Conservation (phyloP, 305 asterid genomes). For the Andrographis paniculata region DNA sequence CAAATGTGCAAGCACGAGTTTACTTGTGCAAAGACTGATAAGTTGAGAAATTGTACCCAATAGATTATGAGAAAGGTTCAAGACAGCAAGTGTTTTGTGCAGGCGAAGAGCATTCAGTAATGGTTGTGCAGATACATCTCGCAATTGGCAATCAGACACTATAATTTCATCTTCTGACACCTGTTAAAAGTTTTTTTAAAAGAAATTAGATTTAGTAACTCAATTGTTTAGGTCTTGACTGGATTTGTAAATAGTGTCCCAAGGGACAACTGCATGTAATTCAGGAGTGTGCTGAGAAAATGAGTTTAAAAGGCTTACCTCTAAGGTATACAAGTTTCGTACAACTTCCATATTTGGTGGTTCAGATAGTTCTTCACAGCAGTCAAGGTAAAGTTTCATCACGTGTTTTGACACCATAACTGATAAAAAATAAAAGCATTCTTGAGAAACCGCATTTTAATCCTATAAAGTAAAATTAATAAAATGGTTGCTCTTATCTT, state of each 20-base stretch:
- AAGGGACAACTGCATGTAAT: neutral
- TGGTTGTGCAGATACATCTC: conserved; percentile 73
- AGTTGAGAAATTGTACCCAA: conserved; percentile 45
- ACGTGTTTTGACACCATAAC: conserved; percentile 78
- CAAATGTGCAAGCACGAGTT: conserved; percentile 10
- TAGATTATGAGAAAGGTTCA: conserved; percentile 90
- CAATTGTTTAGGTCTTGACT: conserved; percentile 9
- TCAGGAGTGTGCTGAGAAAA: neutral
- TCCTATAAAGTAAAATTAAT: conserved; percentile 10
- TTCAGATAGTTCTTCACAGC: conserved; percentile 62
- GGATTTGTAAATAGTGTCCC: neutral
- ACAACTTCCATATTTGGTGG: conserved; percentile 64
- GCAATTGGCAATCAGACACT: conserved; percentile 79
- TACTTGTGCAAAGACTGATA: conserved; percentile 8
- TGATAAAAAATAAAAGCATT: conserved; percentile 27
- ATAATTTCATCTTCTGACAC: conserved; percentile 81
- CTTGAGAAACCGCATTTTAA: conserved; percentile 13
- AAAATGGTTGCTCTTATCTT: conserved; percentile 7
- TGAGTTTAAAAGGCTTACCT: conserved; percentile 38
- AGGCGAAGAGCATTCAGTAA: conserved; percentile 67
- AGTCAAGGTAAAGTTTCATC: conserved; percentile 69
- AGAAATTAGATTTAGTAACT: conserved; percentile 17
- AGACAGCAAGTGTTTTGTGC: conserved; percentile 70
- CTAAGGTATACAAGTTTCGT: conserved; percentile 65
- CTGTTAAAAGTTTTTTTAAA: conserved; percentile 38